Evolutionary conservation across 2,329 filamentous ascomycete species (phyloP).

Genomic region (Aureobasidium subglaciale): DNA sequence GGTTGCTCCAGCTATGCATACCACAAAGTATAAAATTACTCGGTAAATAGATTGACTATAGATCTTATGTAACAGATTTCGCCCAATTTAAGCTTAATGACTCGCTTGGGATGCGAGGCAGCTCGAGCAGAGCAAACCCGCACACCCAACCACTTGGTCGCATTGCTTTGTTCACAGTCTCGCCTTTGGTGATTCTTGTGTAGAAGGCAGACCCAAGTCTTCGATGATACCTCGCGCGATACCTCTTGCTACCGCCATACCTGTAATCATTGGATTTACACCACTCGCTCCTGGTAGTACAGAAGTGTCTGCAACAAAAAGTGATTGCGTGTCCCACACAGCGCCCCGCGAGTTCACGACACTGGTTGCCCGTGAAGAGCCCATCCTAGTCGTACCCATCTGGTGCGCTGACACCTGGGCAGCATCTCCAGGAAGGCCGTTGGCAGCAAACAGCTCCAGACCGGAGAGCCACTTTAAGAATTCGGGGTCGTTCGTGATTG

Average conservation of each 20-base stretch:
- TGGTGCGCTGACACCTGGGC: constrained; percentile 68
- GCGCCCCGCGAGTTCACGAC: constrained; percentile 37
- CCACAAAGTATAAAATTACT: neutral
- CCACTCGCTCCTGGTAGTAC: constrained; percentile 71
- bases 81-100: constrained; percentile 8
- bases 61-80: neutral
- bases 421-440: constrained; percentile 42
- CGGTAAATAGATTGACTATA: neutral
- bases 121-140: constrained; percentile 3
- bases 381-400: constrained; percentile 74
- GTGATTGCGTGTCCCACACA: constrained; percentile 57
- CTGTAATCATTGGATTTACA: constrained; percentile 76
- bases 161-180: constrained; percentile 1
- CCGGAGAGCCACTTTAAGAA: constrained; percentile 57
- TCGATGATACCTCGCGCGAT: constrained; percentile 50
- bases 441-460: constrained; percentile 43
- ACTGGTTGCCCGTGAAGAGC: constrained; percentile 36
- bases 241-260: constrained; percentile 63
- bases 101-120: constrained; percentile 5
- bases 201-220: neutral
- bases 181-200: neutral
- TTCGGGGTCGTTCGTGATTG: constrained; percentile 45
- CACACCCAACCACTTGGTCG: constrained; percentile 8
- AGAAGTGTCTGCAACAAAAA: constrained; percentile 69
- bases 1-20: constrained; percentile 6